phyloP scores from a whole-genome alignment of 371 early-diverging fungal species.

The Fennellomyces sp. region DNA sequence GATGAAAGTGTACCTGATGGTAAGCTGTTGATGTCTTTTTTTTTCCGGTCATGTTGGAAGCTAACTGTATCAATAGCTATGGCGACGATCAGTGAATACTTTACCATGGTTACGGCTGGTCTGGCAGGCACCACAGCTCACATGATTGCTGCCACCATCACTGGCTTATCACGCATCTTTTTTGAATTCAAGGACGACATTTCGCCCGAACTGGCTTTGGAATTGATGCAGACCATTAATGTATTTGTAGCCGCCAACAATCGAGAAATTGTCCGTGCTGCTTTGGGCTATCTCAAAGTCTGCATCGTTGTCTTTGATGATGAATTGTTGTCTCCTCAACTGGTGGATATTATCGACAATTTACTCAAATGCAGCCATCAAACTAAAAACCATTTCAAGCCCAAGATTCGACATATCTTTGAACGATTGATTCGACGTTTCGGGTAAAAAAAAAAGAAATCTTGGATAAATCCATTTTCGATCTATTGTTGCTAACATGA shows the following conservation, averaged over 20 bases:
- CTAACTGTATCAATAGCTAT: conserved; percentile 19
- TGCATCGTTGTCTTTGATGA: conserved; percentile 79
- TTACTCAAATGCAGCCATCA: conserved; percentile 85
- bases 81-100: conserved; percentile 64
- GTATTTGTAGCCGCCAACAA: conserved; percentile 79
- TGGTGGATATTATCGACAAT: conserved; percentile 63
- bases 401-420: conserved; percentile 89
- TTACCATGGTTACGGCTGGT: conserved; percentile 94
- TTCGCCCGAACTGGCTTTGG: conserved; percentile 59
- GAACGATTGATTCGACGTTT: conserved; percentile 91
- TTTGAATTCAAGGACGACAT: conserved; percentile 86
- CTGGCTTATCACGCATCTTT: conserved; percentile 80
- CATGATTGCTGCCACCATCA: conserved; percentile 93
- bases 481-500: neutral
- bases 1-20: conserved; percentile 54
- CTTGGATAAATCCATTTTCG: neutral
- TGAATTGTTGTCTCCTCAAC: conserved; percentile 66
- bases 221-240: conserved; percentile 72
- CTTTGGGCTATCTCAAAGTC: conserved; percentile 94
- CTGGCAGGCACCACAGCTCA: conserved; percentile 89
- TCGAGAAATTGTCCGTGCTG: conserved; percentile 91
- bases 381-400: conserved; percentile 87
- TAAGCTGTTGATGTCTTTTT: conserved; percentile 1
- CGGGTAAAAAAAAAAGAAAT: conserved; percentile 35
- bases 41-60: neutral